phyloP scores from a whole-genome alignment of 352 stramenopile species.

The Globisporangium iwayamae region DNA sequence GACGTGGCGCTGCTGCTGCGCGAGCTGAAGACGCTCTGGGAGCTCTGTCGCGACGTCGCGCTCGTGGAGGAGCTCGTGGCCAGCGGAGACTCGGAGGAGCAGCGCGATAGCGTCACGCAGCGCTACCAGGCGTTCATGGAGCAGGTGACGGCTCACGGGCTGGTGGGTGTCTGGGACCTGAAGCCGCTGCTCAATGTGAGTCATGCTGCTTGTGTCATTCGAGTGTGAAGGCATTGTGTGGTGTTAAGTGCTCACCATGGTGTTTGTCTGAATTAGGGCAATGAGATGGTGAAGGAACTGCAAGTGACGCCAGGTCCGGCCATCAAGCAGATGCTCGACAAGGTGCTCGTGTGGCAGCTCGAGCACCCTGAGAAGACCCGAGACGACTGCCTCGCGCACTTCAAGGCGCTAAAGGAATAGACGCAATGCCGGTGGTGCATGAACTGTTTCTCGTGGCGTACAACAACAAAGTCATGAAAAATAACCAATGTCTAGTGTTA shows the following conservation, averaged over 20 bases:
- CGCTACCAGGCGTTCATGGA: slow-evolving; percentile 40
- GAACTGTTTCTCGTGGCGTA: background rate
- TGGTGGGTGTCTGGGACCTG: slow-evolving; percentile 54
- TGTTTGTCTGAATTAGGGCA: slow-evolving; percentile 35
- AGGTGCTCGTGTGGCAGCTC: slow-evolving; percentile 61
- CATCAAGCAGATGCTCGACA: slow-evolving; percentile 58
- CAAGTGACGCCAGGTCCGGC: slow-evolving; percentile 51
- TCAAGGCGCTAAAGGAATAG: slow-evolving; percentile 13
- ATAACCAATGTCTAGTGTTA: background rate
- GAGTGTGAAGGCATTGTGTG: slow-evolving; percentile 1
- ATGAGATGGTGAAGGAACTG: slow-evolving; percentile 62
- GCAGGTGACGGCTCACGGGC: slow-evolving; percentile 23
- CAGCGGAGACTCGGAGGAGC: background rate
- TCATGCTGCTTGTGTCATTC: slow-evolving; percentile 8
- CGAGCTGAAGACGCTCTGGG: slow-evolving; percentile 55
- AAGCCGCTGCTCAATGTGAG: slow-evolving; percentile 72
- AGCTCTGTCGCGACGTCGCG: slow-evolving; percentile 49
- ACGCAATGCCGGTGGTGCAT: background rate
- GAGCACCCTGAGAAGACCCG: slow-evolving; percentile 40
- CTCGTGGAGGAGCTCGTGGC: slow-evolving; percentile 49
- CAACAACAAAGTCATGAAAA: background rate
- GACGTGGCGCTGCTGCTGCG: slow-evolving; percentile 50
- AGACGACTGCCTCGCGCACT: slow-evolving; percentile 54
- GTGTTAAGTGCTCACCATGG: background rate
- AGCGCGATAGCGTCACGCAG: background rate